Percentiles rank a stretch among this genome's conserved stretches.
Conservation (phyloP, 352 stramenopile genomes). For the Aphanomyces stellatus region DNA sequence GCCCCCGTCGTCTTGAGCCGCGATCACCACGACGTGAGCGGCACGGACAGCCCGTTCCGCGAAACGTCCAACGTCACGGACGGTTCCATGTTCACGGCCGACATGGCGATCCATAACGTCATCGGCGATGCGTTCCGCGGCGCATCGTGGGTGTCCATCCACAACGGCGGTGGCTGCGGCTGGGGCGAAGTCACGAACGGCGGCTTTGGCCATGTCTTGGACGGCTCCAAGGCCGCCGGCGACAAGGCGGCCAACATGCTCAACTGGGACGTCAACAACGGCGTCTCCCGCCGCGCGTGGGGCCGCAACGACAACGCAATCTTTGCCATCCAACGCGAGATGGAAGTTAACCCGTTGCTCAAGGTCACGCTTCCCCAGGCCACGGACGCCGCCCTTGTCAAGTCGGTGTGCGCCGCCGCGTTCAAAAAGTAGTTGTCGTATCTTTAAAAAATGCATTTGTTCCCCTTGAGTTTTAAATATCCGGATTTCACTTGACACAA, state of each 20-base stretch:
- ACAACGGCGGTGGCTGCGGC: conserved; percentile 84
- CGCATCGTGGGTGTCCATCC: conserved; percentile 80
- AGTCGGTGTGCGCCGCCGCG: conserved; percentile 22
- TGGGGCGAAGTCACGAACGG: conserved; percentile 87
- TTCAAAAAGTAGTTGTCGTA: too few species aligned
- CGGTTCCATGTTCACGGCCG: conserved; percentile 75
- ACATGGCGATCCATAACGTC: conserved; percentile 88
- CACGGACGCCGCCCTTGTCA: conserved; percentile 25
- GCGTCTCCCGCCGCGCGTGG: conserved; percentile 70
- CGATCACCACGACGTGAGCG: conserved; percentile 85
- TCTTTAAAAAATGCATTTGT: too few species aligned
- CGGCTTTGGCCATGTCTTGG: conserved; percentile 81
- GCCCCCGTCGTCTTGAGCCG: conserved; percentile 71
- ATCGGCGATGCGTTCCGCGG: conserved; percentile 77
- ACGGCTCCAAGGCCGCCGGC: conserved; percentile 57
- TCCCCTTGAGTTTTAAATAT: too few species aligned
- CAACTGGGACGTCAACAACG: conserved; percentile 87
- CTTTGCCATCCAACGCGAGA: conserved; percentile 75
- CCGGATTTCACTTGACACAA: too few species aligned
- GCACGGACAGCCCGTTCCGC: conserved; percentile 82
- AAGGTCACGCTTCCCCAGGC: conserved; percentile 27
- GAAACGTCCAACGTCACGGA: conserved; percentile 86
- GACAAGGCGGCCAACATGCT: conserved; percentile 66
- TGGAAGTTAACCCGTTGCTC: conserved; percentile 68
- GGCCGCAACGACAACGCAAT: conserved; percentile 76